A percentile compares a stretch with the other conserved stretches of the same genome.
phyloP scores from a whole-genome alignment of 1,139 yeast genomes.

The Geotrichum restrictum region DNA sequence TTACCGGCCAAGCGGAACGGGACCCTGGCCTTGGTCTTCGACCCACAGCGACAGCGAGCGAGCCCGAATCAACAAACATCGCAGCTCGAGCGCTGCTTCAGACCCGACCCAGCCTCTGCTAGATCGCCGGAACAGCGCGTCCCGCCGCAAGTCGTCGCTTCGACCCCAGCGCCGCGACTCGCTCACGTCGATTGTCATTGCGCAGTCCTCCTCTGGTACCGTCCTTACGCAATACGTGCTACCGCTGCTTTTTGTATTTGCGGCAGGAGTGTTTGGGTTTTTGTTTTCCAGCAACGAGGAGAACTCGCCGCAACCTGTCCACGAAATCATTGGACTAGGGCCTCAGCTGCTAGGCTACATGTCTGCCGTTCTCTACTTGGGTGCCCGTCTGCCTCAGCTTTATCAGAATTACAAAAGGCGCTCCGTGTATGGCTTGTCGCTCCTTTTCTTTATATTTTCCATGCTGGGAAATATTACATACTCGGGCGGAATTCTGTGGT shows the following conservation, averaged over 20 bases:
- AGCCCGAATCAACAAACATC: constrained; percentile 21
- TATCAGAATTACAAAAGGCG: constrained; percentile 62
- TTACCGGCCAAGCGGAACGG: constrained; percentile 30
- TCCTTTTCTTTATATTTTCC: constrained; percentile 70
- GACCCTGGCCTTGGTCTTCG: too few relatives aligned
- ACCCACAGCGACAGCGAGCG: too few relatives aligned
- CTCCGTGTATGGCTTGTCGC: constrained; percentile 70
- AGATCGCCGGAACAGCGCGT: constrained; percentile 19
- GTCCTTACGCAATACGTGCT: constrained; percentile 48
- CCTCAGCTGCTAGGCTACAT: constrained; percentile 70
- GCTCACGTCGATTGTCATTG: constrained; percentile 27
- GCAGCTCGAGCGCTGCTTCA: constrained; percentile 18
- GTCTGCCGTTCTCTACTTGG: constrained; percentile 64
- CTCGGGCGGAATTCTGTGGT: constrained; percentile 68
- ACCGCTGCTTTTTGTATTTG: constrained; percentile 60
- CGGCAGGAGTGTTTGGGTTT: constrained; percentile 66
- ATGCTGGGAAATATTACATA: constrained; percentile 73
- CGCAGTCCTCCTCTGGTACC: constrained; percentile 21
- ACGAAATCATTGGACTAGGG: constrained; percentile 43
- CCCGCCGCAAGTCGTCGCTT: constrained; percentile 19
- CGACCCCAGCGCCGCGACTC: constrained; percentile 28
- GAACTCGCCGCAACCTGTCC: constrained; percentile 27
- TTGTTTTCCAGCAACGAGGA: constrained; percentile 42
- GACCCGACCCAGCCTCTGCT: constrained; percentile 30
- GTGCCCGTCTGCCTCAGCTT: constrained; percentile 79